These are phyloP conservation scores for Periconia digitata DNA, from an alignment of 2,329 filamentous ascomycete species.

Conservation along the genomic window DNA sequence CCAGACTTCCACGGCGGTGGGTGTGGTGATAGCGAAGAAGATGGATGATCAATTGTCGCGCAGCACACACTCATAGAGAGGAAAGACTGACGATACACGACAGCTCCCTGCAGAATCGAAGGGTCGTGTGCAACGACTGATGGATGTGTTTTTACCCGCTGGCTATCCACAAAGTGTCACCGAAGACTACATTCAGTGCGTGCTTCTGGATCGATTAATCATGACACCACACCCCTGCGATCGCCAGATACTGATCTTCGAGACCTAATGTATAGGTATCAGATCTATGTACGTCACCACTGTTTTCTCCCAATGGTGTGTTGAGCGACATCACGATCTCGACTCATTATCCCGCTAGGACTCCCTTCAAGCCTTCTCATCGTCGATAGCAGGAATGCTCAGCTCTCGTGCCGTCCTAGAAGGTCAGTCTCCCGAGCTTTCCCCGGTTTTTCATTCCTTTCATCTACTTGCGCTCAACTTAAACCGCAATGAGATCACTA, in stretches of 20 bases:
- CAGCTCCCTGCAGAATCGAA: slow-evolving; percentile 21
- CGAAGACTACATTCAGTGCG: slow-evolving; percentile 77
- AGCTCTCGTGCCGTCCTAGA: slow-evolving; percentile 81
- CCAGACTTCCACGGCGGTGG: no score
- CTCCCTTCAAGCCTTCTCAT: slow-evolving; percentile 82
- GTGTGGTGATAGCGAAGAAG: no score
- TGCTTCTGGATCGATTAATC: slow-evolving; percentile 10
- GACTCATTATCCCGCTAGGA: slow-evolving; percentile 51
- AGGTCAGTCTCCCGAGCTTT: slow-evolving; percentile 46
- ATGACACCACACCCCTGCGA: slow-evolving; percentile 2
- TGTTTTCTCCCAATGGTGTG: neutral
- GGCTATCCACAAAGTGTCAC: slow-evolving; percentile 90
- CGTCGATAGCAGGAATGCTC: slow-evolving; percentile 76
- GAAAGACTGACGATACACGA: slow-evolving; percentile 1
- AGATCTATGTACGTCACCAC: slow-evolving; percentile 64
- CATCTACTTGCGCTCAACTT: slow-evolving; percentile 5
- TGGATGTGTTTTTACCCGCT: slow-evolving; percentile 80
- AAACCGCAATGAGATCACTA: slow-evolving; percentile 10
- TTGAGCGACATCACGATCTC: neutral
- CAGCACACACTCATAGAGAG: neutral
- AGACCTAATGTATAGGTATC: slow-evolving; percentile 58
- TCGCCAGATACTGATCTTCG: neutral
- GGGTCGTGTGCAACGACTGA: slow-evolving; percentile 41
- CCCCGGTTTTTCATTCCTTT: neutral
- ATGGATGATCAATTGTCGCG: neutral